These are phyloP conservation scores for Podospora pseudocomata DNA, from an alignment of 495 filamentous ascomycete species.

Conservation along the genomic window DNA sequence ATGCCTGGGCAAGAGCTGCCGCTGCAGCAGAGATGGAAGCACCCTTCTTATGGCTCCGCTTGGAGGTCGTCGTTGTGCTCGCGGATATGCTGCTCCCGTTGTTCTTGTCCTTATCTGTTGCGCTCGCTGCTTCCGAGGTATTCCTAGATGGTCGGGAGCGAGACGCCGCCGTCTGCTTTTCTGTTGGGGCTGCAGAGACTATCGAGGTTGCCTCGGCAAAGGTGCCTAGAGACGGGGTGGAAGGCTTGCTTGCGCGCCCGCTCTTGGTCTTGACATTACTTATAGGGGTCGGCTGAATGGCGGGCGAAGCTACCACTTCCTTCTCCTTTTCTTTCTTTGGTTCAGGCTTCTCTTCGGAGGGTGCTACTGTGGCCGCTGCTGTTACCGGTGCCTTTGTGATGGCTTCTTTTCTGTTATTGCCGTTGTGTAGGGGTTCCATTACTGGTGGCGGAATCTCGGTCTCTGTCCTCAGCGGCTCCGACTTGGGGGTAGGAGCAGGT, in stretches of 20 bases:
- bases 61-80: conserved; percentile 32
- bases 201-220: conserved; percentile 48
- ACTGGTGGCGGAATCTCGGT: conserved; percentile 20
- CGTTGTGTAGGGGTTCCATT: conserved; percentile 19
- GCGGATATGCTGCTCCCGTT: conserved; percentile 27
- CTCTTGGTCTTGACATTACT: conserved; percentile 50
- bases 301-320: conserved; percentile 27
- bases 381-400: conserved; percentile 20
- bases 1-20: conserved; percentile 10
- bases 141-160: conserved; percentile 30
- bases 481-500: conserved; percentile 14
- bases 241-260: conserved; percentile 61
- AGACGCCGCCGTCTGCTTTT: conserved; percentile 3
- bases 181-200: conserved; percentile 9
- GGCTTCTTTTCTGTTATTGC: conserved; percentile 33
- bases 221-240: conserved; percentile 51
- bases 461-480: conserved; percentile 21
- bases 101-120: conserved; percentile 4
- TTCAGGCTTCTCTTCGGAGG: not conserved
- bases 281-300: conserved; percentile 31
- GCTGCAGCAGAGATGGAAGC: conserved; percentile 39
- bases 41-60: conserved; percentile 69
- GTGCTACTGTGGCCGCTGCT: conserved; percentile 1
- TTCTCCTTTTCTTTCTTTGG: conserved; percentile 29
- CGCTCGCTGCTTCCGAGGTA: conserved; percentile 10